phyloP scores from a whole-genome alignment of 2,329 filamentous ascomycete species.

The Fusarium mundagurra region DNA sequence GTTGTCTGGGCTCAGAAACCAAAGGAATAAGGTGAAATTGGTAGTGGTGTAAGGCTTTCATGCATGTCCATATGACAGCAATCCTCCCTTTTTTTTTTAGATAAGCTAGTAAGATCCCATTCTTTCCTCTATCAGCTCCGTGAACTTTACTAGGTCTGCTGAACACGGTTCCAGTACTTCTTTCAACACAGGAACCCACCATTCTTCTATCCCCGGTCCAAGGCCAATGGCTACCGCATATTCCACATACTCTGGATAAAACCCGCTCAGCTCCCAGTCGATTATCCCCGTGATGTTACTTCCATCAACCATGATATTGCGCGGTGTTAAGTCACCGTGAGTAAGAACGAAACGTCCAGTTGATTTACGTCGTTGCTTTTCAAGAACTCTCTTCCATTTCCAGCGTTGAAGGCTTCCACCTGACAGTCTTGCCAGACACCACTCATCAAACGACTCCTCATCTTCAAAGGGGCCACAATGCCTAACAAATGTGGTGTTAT shows the following conservation, averaged over 20 bases:
- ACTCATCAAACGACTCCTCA: neutral
- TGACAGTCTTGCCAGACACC: neutral
- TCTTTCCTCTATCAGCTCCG: neutral
- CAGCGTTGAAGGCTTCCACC: neutral
- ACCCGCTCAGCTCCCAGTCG: slow-evolving; percentile 5
- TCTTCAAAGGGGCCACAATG: neutral
- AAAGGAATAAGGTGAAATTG: neutral
- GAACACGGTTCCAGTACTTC: neutral
- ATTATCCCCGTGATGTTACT: neutral
- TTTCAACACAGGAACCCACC: neutral
- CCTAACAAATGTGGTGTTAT: neutral
- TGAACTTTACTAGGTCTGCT: neutral
- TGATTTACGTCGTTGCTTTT: neutral
- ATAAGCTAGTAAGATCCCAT: slow-evolving; percentile 2
- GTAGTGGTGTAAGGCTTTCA: too few relatives aligned
- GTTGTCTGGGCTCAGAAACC: slow-evolving; percentile 27
- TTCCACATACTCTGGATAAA: slow-evolving; percentile 3
- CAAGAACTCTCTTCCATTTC: neutral
- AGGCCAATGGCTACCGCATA: neutral
- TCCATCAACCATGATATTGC: neutral
- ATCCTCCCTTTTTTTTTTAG: too few relatives aligned
- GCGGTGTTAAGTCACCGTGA: neutral
- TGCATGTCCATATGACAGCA: too few relatives aligned
- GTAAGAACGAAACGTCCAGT: neutral
- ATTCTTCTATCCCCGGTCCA: neutral